Conservation (phyloP, 495 filamentous ascomycete genomes). For the Copromyces sp. region DNA sequence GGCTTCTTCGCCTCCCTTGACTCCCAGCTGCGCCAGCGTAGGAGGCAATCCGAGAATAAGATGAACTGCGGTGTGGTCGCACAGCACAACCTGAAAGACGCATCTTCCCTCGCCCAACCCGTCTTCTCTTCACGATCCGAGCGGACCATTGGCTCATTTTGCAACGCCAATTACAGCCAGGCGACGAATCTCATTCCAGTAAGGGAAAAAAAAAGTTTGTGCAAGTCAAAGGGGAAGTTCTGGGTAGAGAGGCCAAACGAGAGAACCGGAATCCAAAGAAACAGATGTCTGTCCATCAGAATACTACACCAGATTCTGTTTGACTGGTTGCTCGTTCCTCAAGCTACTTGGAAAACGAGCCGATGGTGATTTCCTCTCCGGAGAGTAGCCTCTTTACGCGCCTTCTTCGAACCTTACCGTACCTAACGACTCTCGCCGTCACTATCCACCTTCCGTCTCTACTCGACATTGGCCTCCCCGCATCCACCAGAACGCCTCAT, state of each 20-base stretch:
- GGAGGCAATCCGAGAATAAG: conserved; percentile 10
- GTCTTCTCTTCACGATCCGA: conserved; percentile 15
- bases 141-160: conserved; percentile 20
- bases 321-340: background rate
- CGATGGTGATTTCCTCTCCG: background rate
- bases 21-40: conserved; percentile 8
- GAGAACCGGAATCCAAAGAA: conserved; percentile 2
- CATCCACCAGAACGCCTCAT: conserved; percentile 30
- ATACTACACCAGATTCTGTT: background rate
- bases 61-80: conserved; percentile 21
- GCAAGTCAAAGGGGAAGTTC: conserved; percentile 8
- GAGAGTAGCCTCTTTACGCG: background rate
- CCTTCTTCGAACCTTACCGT: conserved; percentile 1
- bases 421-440: conserved; percentile 1
- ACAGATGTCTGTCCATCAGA: background rate
- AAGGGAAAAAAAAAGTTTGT: conserved; percentile 5
- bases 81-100: conserved; percentile 17
- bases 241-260: conserved; percentile 2
- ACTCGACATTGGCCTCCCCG: conserved; percentile 7
- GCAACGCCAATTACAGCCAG: conserved; percentile 10
- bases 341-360: background rate
- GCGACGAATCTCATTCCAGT: conserved; percentile 19
- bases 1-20: background rate
- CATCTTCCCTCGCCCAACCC: conserved; percentile 20
- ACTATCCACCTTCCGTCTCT: background rate